Evolutionary conservation across 2,329 filamentous ascomycete genomes (phyloP), one percentile per base, ranked within the genome.

Genomic region (Dactylellina haptotyla): DNA sequence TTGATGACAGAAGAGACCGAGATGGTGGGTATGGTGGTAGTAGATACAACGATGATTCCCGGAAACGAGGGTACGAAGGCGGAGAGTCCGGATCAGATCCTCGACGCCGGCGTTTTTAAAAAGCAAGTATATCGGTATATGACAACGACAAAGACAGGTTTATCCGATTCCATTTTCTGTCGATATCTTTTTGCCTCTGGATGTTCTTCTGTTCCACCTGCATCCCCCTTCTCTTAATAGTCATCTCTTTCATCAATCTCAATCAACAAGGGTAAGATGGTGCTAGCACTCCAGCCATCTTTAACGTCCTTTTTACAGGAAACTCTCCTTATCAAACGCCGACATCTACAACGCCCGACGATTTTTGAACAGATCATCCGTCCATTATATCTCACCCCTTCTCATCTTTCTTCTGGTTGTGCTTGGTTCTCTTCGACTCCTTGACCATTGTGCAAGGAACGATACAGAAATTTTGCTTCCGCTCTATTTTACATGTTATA

Each of bases 1-100:
- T 75, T 63, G 64, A 71, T 16, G 69, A 67, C 28, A 39, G 63
- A 45, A 66, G 75, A 54, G 75, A 77, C 28, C 75, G 75, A 54
- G 74, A 76, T 57, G 61, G 69, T 61, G 75, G 71, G 54, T 58
- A 67, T 51, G 16, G 51, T 26, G 56, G 69, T 46, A 34, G 32
- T 14, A 66, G 70, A 75, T 75, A 69, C 28, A 63, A 75, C 46
- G n/a, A n/a, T n/a, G 70, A 75, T 56, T 75, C 70, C 16, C 48
- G 70, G 51, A 75, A 75, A 57, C 62, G 70, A 69, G 70, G 70
- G 32, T 75, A 75, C 37, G 70, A 75, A 58, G 70, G 70, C 43
- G 69, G 69, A 57, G 70, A 75, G n/a, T 58, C 56, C 18, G 70
- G 70, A 64, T 61, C 57, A 16, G 70, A 75, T 34, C 57, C 70